These are phyloP conservation scores for Cystobasidium ongulense DNA, from an alignment of 768 basidiomycete genomes.

Conservation along the genomic window DNA sequence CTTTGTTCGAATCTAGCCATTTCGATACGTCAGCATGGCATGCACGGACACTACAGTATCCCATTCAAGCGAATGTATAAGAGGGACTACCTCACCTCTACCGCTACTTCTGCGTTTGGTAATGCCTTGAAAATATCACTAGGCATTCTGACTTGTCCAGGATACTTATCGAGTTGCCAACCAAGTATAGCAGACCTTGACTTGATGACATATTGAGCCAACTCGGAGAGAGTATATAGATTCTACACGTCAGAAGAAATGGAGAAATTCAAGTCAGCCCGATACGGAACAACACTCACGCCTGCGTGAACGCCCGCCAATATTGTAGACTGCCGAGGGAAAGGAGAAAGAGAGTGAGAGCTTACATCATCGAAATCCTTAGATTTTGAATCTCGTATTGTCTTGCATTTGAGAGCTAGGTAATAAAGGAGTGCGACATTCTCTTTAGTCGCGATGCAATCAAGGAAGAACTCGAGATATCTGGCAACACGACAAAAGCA, in stretches of 20 bases:
- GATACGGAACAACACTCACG: background rate
- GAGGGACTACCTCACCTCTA: constrained; percentile 28
- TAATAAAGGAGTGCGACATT: constrained; percentile 76
- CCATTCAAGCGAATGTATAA: background rate
- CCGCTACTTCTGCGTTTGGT: constrained; percentile 53
- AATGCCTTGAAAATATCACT: constrained; percentile 69
- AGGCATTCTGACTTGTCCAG: constrained; percentile 70
- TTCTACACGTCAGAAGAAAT: constrained; percentile 52
- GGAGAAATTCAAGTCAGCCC: background rate
- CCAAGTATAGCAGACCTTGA: constrained; percentile 55
- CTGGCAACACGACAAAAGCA: no score
- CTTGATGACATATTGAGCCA: constrained; percentile 80
- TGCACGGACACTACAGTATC: no score
- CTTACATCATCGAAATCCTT: constrained; percentile 62
- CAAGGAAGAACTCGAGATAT: constrained; percentile 81
- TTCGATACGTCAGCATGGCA: background rate
- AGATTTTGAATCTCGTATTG: constrained; percentile 69
- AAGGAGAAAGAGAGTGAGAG: background rate
- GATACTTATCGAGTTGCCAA: constrained; percentile 72
- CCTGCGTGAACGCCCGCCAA: no score
- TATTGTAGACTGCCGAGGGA: no score
- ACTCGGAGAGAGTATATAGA: constrained; percentile 75
- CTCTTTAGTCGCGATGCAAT: constrained; percentile 65
- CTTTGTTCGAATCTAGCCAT: constrained; percentile 57
- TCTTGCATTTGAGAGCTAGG: constrained; percentile 73